Conservation (phyloP, 2,329 filamentous ascomycete genomes). For the Exophiala calicioides region DNA sequence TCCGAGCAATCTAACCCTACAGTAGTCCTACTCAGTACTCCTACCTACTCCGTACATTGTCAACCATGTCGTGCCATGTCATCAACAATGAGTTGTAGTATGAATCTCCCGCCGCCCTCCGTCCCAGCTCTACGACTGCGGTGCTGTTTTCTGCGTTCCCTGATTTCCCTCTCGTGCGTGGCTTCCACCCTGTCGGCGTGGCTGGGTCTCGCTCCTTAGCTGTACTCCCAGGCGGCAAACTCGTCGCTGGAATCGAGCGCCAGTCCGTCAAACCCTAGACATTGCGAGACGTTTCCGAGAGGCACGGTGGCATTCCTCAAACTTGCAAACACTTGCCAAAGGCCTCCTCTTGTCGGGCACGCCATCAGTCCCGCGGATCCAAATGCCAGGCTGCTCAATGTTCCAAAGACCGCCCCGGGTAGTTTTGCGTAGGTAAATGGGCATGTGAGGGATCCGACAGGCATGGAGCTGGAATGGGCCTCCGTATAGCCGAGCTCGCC, state of each 20-base stretch:
- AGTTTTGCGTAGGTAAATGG: conserved; percentile 49
- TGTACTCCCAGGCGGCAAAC: conserved; percentile 45
- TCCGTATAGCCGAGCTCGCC: conserved; percentile 59
- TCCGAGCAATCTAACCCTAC: too few species aligned
- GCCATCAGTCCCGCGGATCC: conserved; percentile 46
- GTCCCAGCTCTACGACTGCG: too few species aligned
- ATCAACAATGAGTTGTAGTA: too few species aligned
- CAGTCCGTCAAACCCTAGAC: conserved; percentile 43
- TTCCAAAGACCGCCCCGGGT: conserved; percentile 32
- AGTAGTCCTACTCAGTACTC: too few species aligned
- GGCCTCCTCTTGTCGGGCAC: conserved; percentile 39
- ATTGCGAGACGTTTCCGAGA: conserved; percentile 39
- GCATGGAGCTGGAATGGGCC: conserved; percentile 57
- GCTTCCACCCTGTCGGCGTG: too few species aligned
- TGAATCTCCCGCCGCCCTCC: too few species aligned
- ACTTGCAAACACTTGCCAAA: conserved; percentile 47
- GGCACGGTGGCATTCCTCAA: conserved; percentile 45
- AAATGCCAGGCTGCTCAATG: conserved; percentile 38
- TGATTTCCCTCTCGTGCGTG: too few species aligned
- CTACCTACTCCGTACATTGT: too few species aligned
- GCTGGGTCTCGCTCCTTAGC: conserved; percentile 30
- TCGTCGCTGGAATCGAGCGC: conserved; percentile 34
- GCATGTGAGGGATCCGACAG: conserved; percentile 52
- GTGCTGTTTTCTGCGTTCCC: too few species aligned
- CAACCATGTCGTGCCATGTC: too few species aligned